These are phyloP conservation scores for Penicillium glabrum DNA, from an alignment of 2,329 filamentous ascomycete genomes.

Conservation along the genomic window DNA sequence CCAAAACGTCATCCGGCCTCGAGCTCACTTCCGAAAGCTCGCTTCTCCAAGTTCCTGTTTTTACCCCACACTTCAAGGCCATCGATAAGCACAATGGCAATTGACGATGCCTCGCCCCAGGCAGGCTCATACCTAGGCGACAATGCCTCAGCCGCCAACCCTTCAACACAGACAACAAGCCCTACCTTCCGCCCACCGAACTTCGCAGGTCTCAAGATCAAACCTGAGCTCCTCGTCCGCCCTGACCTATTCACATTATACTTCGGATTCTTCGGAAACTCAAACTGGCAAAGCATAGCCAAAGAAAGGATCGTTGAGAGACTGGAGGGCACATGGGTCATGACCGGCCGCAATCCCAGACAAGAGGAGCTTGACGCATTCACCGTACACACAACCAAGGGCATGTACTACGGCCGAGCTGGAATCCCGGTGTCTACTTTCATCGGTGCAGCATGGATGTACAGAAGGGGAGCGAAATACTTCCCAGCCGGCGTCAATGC, in stretches of 20 bases:
- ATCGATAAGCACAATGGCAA: slow-evolving; percentile 21
- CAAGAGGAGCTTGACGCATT: slow-evolving; percentile 38
- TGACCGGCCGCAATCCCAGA: slow-evolving; percentile 28
- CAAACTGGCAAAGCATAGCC: slow-evolving; percentile 18
- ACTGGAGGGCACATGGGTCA: slow-evolving; percentile 20
- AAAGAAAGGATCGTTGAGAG: slow-evolving; percentile 8
- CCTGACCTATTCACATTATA: slow-evolving; percentile 29
- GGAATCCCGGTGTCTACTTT: slow-evolving; percentile 21
- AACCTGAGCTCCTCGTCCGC: slow-evolving; percentile 24
- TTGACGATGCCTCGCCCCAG: slow-evolving; percentile 26
- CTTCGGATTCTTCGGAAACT: slow-evolving; percentile 26
- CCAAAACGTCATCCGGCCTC: background rate
- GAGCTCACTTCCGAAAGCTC: background rate
- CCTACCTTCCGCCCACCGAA: slow-evolving; percentile 1
- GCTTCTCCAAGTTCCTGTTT: background rate
- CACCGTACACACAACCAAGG: slow-evolving; percentile 19
- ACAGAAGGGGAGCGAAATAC: background rate
- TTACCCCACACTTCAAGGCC: background rate
- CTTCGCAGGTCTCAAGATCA: slow-evolving; percentile 13
- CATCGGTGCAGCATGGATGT: background rate
- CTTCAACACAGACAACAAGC: slow-evolving; percentile 15
- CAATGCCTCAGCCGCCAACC: slow-evolving; percentile 1
- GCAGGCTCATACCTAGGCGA: background rate
- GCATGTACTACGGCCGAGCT: slow-evolving; percentile 21
- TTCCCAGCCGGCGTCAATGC: background rate